A percentile compares a stretch with the other conserved stretches of the same genome.
These are phyloP conservation scores for Penicillium brasilianum DNA, from an alignment of 2,329 filamentous ascomycete species.

Conservation along the genomic window DNA sequence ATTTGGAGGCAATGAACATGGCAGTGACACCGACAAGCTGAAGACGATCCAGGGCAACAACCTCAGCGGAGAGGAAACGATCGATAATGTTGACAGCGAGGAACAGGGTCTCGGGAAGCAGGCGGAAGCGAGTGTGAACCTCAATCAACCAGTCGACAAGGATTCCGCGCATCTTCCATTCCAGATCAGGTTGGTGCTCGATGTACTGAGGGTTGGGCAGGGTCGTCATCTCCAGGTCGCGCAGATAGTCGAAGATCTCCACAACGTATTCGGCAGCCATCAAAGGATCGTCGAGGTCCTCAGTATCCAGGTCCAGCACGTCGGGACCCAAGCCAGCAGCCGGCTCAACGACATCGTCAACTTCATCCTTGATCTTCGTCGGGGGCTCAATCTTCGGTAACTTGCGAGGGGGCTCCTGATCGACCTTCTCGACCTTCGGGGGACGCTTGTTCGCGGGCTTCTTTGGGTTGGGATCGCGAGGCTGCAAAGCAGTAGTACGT, in stretches of 20 bases:
- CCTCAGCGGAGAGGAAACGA: conserved; percentile 92
- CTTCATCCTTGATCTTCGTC: conserved; percentile 22
- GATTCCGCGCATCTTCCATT: conserved; percentile 98
- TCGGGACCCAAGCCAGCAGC: conserved; percentile 38
- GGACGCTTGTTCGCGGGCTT: conserved; percentile 68
- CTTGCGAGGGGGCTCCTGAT: conserved; percentile 69
- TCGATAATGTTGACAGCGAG: conserved; percentile 98
- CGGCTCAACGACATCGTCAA: conserved; percentile 42
- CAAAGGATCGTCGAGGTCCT: conserved; percentile 89
- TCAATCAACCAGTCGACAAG: conserved; percentile 98
- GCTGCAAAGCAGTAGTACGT: conserved; percentile 62
- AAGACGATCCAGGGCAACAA: conserved; percentile 92
- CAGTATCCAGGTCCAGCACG: conserved; percentile 72
- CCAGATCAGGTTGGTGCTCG: conserved; percentile 88
- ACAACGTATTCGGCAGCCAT: conserved; percentile 98
- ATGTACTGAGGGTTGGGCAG: conserved; percentile 95
- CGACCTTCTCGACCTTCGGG: conserved; percentile 64
- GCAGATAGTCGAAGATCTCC: conserved; percentile 96
- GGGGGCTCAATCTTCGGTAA: conserved; percentile 53
- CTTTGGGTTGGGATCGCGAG: conserved; percentile 69
- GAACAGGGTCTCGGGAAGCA: conserved; percentile 95
- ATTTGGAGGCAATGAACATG: conserved; percentile 99
- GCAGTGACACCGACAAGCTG: conserved; percentile 97
- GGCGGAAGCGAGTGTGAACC: conserved; percentile 94
- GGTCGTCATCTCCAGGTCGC: conserved; percentile 77